Evolutionary conservation across 768 basidiomycete genomes (phyloP).

Genomic region (Lactarius sp.): DNA sequence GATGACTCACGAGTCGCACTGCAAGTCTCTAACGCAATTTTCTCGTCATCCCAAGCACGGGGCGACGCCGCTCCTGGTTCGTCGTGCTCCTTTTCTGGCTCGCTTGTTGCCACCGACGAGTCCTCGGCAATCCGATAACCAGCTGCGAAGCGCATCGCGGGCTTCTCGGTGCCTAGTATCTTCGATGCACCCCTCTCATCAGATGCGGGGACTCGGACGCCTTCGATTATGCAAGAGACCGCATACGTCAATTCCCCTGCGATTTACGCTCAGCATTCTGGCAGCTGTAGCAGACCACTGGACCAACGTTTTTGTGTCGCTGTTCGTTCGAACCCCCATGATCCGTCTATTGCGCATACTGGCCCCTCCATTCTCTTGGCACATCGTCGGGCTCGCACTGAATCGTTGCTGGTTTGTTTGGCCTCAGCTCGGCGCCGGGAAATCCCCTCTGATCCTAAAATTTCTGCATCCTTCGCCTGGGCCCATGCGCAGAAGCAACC

Average conservation of each 20-base stretch:
- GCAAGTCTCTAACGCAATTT: neutral
- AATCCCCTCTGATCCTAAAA: neutral
- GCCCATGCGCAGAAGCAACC: neutral
- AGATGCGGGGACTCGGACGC: slow-evolving; percentile 2
- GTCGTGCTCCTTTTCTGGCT: neutral
- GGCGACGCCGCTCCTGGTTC: neutral
- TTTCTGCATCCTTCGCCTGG: too few relatives aligned
- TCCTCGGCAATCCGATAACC: neutral
- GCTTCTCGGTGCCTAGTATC: neutral
- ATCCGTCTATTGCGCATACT: too few relatives aligned
- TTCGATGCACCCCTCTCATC: slow-evolving; percentile 8
- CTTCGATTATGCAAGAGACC: neutral
- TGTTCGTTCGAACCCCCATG: too few relatives aligned
- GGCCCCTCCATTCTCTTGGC: too few relatives aligned
- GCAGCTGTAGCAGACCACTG: too few relatives aligned
- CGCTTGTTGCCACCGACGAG: neutral
- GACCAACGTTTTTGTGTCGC: neutral
- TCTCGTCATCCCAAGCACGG: neutral
- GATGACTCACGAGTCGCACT: neutral
- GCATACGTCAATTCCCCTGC: neutral
- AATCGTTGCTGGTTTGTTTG: neutral
- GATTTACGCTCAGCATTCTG: neutral
- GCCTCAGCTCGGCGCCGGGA: neutral
- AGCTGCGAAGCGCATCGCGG: neutral
- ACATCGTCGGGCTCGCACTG: neutral